Evolutionary conservation across 1,284 basidiomycete species (phyloP), one percentile per base, ranked within the genome.

Genomic region (Fomitopsis betulina): DNA sequence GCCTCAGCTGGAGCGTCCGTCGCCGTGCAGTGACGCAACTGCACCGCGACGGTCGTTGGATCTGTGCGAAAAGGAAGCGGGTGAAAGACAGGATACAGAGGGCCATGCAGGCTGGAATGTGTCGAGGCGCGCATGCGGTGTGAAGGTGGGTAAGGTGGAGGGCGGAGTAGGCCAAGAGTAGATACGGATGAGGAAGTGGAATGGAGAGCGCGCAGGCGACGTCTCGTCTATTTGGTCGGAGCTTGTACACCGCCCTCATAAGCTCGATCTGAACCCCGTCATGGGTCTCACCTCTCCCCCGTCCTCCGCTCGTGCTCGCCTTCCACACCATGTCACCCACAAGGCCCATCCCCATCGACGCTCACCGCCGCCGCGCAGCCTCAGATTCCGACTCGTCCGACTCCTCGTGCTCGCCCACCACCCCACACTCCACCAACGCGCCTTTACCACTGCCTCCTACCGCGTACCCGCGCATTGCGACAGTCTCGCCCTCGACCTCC

Each of bases 311-410:
- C 50, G 49, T 37, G 49, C 32, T 33, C 32, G 25, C 21, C 39
- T 51, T 43, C 15, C 38, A 47, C 35, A 38, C 51, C 42, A 70
- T 69, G 67, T 58, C 62, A n/a, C 85, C 76, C 70, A 83, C 87
- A 23, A 75, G 79, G 54, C 89, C 87, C 58, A 91, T 88, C 67
- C 80, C 85, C 61, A 89, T 89, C 66, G 71, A 73, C 53, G 71
- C 75, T 51, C 42, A 54, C 57, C 72, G 70, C 52, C 68, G 73
- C 54, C 76, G 79, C 47, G 67, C 72, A 25, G 82, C 83, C 55
- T 86, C 86, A 21, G 70, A 75, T 53, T 88, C 85, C 0, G 72
- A 82, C 40, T 82, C 84, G 67, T 68, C 70, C 17, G 69, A 70
- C 2, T 9, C 25, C 9, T 84, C 85, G 35, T 76, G 75, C 47